Base-by-base conservation (phyloP, 2,329 filamentous ascomycete species). In the Aspergillus arachidicola region DNA sequence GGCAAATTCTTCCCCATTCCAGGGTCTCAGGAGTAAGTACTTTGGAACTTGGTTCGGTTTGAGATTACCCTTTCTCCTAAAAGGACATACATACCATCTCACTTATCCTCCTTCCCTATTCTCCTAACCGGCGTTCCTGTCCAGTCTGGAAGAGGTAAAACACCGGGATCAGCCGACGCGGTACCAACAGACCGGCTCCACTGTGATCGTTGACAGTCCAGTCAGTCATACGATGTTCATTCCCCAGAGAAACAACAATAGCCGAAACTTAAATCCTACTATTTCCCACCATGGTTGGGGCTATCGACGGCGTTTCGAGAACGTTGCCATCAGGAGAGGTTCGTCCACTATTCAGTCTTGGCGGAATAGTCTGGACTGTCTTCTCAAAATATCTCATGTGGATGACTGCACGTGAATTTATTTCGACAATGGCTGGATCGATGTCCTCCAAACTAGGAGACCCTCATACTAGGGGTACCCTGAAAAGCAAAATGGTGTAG, bases 161-260 rank as follows among this genome's bases (percentile, higher is more conserved):
- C 34, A 55, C 14, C 51, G 34, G 51, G 32, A 55, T 55, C 51
- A 55, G 51, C 51, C 51, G 51, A 55, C 36, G 6, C 21, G n/a
- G 51, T 23, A 38, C 48, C 48, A 28, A 28, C n/a, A 21, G 11
- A 9, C 12, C 14, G 50, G 26, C 51, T 55, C 51, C 51, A 38
- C 32, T 26, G 28, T 53, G 16, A 21, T 14, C 19, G 14, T 9
- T 55, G 51, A 38, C 51, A 55, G 28, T 41, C 38, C 38, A 32
- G 60, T 56, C 62, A 58, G 46, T 57, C 55, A 62, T 57, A 54
- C 48, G 59, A 51, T 43, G 53, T 57, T 58, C 51, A 53, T 55
- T 46, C 46, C 58, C 43, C 41, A 46, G 34, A 43, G 21, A 36
- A 51, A 11, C 38, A 34, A 55, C 32, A 55, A 55, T 55, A 55